Conservation (phyloP, 768 basidiomycete genomes). For the Trametes cinnabarina region DNA sequence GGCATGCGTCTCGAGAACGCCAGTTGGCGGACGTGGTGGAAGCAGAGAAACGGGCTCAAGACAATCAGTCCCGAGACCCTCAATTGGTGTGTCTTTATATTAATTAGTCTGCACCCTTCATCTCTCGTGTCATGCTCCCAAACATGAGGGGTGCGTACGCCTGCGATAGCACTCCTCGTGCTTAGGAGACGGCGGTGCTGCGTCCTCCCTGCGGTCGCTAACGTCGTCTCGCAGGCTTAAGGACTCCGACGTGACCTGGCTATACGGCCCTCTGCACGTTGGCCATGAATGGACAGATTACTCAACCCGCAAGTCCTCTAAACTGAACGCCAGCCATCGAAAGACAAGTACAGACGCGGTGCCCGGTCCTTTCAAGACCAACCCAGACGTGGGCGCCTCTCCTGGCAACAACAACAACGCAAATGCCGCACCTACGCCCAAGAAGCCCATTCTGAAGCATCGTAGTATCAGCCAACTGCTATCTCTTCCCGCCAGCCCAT, state of each 20-base stretch:
- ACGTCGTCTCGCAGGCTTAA: slow-evolving; percentile 71
- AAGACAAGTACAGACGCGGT: slow-evolving; percentile 45
- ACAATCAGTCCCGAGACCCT: slow-evolving; percentile 96
- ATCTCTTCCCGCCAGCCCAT: slow-evolving; percentile 27
- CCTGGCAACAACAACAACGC: slow-evolving; percentile 9
- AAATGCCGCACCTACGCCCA: slow-evolving; percentile 17
- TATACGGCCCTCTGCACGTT: slow-evolving; percentile 95
- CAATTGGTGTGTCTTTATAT: slow-evolving; percentile 73
- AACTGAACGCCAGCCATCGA: slow-evolving; percentile 27
- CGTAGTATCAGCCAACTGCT: slow-evolving; percentile 90
- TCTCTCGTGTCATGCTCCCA: slow-evolving; percentile 16
- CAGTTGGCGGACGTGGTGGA: slow-evolving; percentile 99
- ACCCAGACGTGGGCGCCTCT: not conserved
- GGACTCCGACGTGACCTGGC: slow-evolving; percentile 98
- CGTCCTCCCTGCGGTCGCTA: slow-evolving; percentile 15
- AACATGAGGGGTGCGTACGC: slow-evolving; percentile 10
- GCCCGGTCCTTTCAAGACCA: slow-evolving; percentile 17
- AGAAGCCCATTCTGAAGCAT: slow-evolving; percentile 94
- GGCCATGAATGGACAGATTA: slow-evolving; percentile 83
- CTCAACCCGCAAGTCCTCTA: slow-evolving; percentile 45
- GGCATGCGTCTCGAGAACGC: slow-evolving; percentile 95
- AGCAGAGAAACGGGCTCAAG: slow-evolving; percentile 93
- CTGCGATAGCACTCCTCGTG: slow-evolving; percentile 17
- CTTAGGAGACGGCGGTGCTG: slow-evolving; percentile 8
- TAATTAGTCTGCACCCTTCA: slow-evolving; percentile 13